Percentiles rank a stretch among this genome's conserved stretches.
phyloP scores from a whole-genome alignment of 1,284 basidiomycete species.

The Marasmius sp. region DNA sequence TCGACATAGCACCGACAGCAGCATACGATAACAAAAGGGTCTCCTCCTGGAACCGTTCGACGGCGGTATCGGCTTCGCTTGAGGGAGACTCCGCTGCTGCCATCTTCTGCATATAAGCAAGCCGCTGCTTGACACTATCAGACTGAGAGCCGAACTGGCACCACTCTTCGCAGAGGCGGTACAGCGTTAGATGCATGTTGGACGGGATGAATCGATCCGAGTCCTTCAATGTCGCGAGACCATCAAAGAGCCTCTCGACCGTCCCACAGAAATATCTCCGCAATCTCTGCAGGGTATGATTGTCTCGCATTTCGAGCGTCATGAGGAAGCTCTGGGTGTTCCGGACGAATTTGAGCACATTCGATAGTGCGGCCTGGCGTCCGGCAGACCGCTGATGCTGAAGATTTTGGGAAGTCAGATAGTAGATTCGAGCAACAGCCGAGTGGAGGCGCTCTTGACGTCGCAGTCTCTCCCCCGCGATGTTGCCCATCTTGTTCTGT shows the following conservation, averaged over 20 bases:
- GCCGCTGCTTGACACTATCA: constrained; percentile 72
- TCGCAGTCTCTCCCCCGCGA: constrained; percentile 55
- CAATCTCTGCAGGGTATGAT: constrained; percentile 79
- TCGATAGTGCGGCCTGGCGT: constrained; percentile 72
- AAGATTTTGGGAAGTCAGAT: constrained; percentile 79
- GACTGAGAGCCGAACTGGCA: constrained; percentile 82
- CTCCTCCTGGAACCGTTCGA: constrained; percentile 75
- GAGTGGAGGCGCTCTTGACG: constrained; percentile 84
- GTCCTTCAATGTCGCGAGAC: constrained; percentile 68
- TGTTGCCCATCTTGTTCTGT: constrained; percentile 43
- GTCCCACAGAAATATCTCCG: constrained; percentile 90
- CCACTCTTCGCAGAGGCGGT: constrained; percentile 92
- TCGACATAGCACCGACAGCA: constrained; percentile 81
- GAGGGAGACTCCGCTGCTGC: constrained; percentile 56
- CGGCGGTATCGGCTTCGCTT: constrained; percentile 49
- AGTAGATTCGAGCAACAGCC: constrained; percentile 88
- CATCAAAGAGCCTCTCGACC: constrained; percentile 84
- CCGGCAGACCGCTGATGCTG: constrained; percentile 70
- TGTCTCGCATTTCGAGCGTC: constrained; percentile 71
- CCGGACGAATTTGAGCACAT: constrained; percentile 85
- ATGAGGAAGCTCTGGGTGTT: constrained; percentile 81
- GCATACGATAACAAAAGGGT: constrained; percentile 73
- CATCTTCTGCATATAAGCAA: constrained; percentile 74
- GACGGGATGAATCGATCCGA: constrained; percentile 78
- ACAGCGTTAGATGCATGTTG: constrained; percentile 79